Evolutionary conservation across 177 flowering plant genomes (phyloP), one percentile per base, ranked within the genome.

Genomic region (Vitis hybrid): DNA sequence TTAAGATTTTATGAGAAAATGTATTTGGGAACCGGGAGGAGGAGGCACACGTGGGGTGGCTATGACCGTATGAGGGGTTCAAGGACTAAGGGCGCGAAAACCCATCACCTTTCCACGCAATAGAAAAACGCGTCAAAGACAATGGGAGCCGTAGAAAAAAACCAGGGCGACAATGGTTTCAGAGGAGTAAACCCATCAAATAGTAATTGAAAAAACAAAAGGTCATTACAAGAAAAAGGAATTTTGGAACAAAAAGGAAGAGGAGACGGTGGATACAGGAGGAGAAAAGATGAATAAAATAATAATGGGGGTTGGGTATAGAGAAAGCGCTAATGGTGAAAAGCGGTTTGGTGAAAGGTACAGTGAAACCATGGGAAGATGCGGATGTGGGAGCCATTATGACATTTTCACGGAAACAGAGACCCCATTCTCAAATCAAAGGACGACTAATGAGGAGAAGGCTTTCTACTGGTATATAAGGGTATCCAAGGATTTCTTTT

Each of bases 311-410:
- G 17, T 27, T 27, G 30, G 30, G 30, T 27, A 27, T 15, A n/a
- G 13, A 24, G 56, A 48, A 8, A 49, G 19, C 11, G 21, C 57
- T 3, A 4, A 57, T 56, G 62, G 57, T 32, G 57, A 27, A 66
- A 70, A 66, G 74, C 66, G 74, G 78, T 70, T 65, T 59, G 21
- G 66, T 15, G 59, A 70, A 62, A 71, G 72, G 67, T 58, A 74
- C 57, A 64, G 35, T 9, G 72, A 78, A 74, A 74, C 77, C 74
- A 60, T 68, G 63, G 76, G 76, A 69, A 70, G 70, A 56, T 62
- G 52, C 24, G 46, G 67, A 60, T 48, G 14, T 30, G 65, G 51
- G 3, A 32, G 59, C 59, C 64, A 49, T 61, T 12, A 65, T 68
- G 19, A 52, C 4, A 2, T 59, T 65, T 64, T 73, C 58, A 30